Base-by-base conservation (phyloP, 1,284 basidiomycete genomes). In the Limonomyces culmigenus region DNA sequence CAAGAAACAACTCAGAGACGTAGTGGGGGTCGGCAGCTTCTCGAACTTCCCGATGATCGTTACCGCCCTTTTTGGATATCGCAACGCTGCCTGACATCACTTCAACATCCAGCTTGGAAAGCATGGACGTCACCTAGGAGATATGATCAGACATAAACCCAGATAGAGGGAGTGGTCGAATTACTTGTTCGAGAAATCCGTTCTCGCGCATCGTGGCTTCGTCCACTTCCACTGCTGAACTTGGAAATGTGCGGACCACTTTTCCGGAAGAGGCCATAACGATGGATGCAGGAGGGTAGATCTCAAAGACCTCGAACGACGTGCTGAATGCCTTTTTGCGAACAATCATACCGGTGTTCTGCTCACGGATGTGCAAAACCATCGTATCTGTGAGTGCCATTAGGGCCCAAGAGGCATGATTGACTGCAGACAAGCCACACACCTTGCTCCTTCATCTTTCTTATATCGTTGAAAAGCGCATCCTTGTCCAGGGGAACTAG, bases 331-430 rank as follows among this genome's bases (percentile, higher is more conserved):
- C 12, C 11, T 38, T 29, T 33, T 50, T 52, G 19, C 59, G 53
- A 19, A 66, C 35, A 8, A 67, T 47, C 3, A 67, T 36, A 15
- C 50, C 60, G 2, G 64, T 58, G 38, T 67, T 67, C 42, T 67
- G 65, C 1, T 51, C 51, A 13, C 52, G 47, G 16, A 67, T 51
- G n/a, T n/a, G n/a, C n/a, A n/a, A n/a, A n/a, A n/a, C n/a, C n/a
- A n/a, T n/a, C n/a, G n/a, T n/a, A n/a, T n/a, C n/a, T n/a, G n/a
- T n/a, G n/a, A n/a, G n/a, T n/a, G n/a, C n/a, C n/a, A n/a, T n/a
- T n/a, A n/a, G n/a, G n/a, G n/a, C n/a, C n/a, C n/a, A n/a, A n/a
- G n/a, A n/a, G n/a, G n/a, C n/a, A n/a, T n/a, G n/a, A n/a, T n/a
- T n/a, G n/a, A n/a, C n/a, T n/a, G n/a, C n/a, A n/a, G n/a, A n/a